Evolutionary conservation across 768 basidiomycete genomes (phyloP).

Genomic region (Gymnopilus junonius): DNA sequence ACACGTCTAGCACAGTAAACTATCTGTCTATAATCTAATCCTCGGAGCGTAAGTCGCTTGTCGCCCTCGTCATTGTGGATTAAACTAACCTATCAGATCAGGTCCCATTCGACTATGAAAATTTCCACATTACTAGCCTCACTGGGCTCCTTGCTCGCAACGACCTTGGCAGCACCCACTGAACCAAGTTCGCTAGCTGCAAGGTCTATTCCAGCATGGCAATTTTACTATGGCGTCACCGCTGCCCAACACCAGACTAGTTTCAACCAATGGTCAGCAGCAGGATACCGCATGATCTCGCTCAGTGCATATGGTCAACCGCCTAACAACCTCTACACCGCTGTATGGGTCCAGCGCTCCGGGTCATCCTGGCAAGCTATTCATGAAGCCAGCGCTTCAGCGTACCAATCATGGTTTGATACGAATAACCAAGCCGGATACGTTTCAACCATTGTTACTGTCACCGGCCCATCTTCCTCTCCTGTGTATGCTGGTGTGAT

Average conservation of each 20-base stretch:
- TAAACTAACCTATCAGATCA: neutral
- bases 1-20: neutral
- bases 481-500: constrained; percentile 7
- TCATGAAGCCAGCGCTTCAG: constrained; percentile 1
- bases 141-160: neutral
- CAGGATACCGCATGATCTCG: constrained; percentile 7
- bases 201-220: neutral
- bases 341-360: constrained; percentile 1
- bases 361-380: neutral
- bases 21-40: neutral
- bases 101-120: neutral
- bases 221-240: constrained; percentile 5
- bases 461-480: neutral
- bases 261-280: constrained; percentile 5
- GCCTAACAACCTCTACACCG: constrained; percentile 2
- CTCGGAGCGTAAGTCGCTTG: neutral
- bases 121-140: neutral
- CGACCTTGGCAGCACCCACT: neutral
- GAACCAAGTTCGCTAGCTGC: neutral
- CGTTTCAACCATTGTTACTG: neutral
- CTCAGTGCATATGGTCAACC: constrained; percentile 5
- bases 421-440: neutral
- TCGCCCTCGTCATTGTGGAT: neutral
- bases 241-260: constrained; percentile 2
- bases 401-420: constrained; percentile 2